These are phyloP conservation scores for Colletotrichum scovillei DNA, from an alignment of 2,329 filamentous ascomycete genomes.

Conservation along the genomic window DNA sequence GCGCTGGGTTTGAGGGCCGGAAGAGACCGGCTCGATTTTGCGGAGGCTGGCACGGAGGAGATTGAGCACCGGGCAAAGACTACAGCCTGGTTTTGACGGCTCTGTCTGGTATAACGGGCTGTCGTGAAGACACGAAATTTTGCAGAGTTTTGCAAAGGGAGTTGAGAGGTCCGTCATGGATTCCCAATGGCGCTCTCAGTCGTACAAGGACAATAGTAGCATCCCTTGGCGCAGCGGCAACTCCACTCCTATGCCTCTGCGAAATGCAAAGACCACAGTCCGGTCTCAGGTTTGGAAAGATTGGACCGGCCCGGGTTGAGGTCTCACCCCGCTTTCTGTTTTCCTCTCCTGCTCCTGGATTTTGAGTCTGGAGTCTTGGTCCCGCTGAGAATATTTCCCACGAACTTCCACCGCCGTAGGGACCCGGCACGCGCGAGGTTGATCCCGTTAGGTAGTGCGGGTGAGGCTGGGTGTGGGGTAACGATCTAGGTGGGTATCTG, in stretches of 20 bases:
- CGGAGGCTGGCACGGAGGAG: not conserved
- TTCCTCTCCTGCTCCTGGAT: not conserved
- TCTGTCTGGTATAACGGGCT: not conserved
- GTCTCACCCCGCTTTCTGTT: not conserved
- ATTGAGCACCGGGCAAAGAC: too few species aligned
- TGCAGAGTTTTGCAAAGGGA: too few species aligned
- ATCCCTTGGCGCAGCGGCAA: not conserved
- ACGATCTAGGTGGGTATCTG: conserved; percentile 2
- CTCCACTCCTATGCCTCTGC: not conserved
- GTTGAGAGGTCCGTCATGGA: not conserved
- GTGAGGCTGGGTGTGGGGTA: conserved; percentile 18
- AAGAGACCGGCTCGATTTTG: too few species aligned
- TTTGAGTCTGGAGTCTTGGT: not conserved
- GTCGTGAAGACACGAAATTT: too few species aligned
- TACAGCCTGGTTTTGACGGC: not conserved
- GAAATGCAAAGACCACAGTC: not conserved
- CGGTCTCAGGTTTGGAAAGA: not conserved
- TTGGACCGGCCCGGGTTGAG: not conserved
- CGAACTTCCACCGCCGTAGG: not conserved
- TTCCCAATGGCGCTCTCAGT: not conserved
- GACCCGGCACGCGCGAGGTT: not conserved
- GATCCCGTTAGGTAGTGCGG: not conserved
- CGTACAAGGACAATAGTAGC: not conserved
- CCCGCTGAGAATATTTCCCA: not conserved
- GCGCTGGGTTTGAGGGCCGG: too few species aligned